Base-by-base conservation (phyloP, 371 early-diverging fungal genomes). In the Rhizomucor pusillus region DNA sequence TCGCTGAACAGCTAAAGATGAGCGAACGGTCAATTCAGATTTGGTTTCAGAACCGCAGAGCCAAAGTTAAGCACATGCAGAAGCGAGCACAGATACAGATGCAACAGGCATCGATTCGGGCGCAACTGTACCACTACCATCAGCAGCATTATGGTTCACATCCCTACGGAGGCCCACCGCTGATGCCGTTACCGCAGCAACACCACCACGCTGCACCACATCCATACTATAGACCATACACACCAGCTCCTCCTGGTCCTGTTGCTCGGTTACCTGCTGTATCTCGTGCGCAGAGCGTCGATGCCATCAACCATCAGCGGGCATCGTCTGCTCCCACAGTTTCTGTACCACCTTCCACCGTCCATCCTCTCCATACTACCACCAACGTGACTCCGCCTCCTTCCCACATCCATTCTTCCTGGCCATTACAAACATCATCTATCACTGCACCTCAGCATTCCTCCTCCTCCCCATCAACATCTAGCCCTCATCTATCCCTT, bases 31-130 rank as follows among this genome's bases (percentile, higher is more conserved):
- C 93, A 5, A 94, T 99, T 52, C 96, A 98, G 71, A 94, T 99
- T 54, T 99, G 99, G 99, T 99, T 99, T 79, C 99, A 99, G 71
- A 99, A 99, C 81, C 82, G 94, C 67, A 82, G 99, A 54, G 95
- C 96, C 12, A 96, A 95, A 69, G 88, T 87, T 9, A 95, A 94
- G 74, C 88, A 79, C 55, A 80, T 79, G 59, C 83, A 81, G 58
- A 81, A 82, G 58, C 61, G 79, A 35, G 72, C 82, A 36, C 79
- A 82, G 54, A 72, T 73, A 62, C 73, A 77, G 49, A 64, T 64
- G 54, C 69, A 68, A 33, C 63, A 67, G 41, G 68, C 63, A n/a
- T 63, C 68, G 5, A 63, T 67, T 29, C 61, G 66, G 47, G 66
- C 66, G 9, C 66, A 65, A 33, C 50, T 65, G 55, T 65, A 65